Evolutionary conservation across 2,329 filamentous ascomycete genomes (phyloP), one percentile per base, ranked within the genome.

Genomic region (Rhytidhysteron rufulum): DNA sequence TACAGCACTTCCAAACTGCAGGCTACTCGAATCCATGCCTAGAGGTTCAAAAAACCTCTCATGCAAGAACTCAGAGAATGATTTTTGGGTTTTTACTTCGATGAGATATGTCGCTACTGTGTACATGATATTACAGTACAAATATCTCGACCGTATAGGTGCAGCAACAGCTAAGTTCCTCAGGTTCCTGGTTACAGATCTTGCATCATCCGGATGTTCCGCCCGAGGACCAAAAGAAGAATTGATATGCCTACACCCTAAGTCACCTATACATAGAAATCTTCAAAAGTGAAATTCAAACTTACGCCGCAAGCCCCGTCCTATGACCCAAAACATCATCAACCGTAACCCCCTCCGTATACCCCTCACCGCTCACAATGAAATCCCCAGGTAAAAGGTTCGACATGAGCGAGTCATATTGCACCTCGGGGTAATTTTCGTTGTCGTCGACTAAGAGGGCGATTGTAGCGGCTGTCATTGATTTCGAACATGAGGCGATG

Each of bases 241-340:
- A 13, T 7, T 13, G 13, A 8, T 13, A 13, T 27, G 24, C 7
- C 24, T 27, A 27, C 24, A 27, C n/a, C n/a, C n/a, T n/a, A n/a
- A n/a, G n/a, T n/a, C n/a, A n/a, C n/a, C n/a, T n/a, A n/a, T n/a
- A n/a, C n/a, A n/a, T n/a, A n/a, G n/a, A n/a, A n/a, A n/a, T n/a
- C n/a, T n/a, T n/a, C n/a, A n/a, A n/a, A n/a, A n/a, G n/a, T n/a
- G n/a, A n/a, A n/a, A n/a, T n/a, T n/a, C n/a, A n/a, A n/a, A n/a
- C n/a, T n/a, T n/a, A n/a, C n/a, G n/a, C n/a, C n/a, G n/a, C n/a
- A n/a, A 40, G 7, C 6, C 39, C 39, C 13, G 11, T 37, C 5
- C 39, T 32, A 25, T 41, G 33, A 27, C 39, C 25, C 39, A 37
- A 25, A 16, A 41, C 37, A 37, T 41, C 39, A n/a, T 41, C 39